Evolutionary conservation across 495 filamentous ascomycete genomes (phyloP), one percentile per base, ranked within the genome.

Genomic region (Talaromyces adpressus): DNA sequence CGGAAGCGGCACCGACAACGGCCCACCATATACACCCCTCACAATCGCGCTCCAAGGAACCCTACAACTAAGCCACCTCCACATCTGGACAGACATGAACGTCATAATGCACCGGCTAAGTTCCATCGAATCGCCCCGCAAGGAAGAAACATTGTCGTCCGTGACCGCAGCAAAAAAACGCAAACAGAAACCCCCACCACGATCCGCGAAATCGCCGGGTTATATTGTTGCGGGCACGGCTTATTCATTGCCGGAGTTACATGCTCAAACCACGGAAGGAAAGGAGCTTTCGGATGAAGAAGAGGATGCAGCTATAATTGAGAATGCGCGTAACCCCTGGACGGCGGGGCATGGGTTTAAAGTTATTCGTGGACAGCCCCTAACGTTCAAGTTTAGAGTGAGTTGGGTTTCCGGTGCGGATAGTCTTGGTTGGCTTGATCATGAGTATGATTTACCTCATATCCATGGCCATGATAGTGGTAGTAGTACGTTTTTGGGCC

Each of bases 11-110:
- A 27, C 16, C 30, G 71, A 75, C 4, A 39, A 27, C 51, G 62
- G 53, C 63, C 78, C 75, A 1, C 68, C 76, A 5, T 88, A 86
- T 67, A 88, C 83, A 5, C 87, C 87, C 2, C 70, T 89, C 29
- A 90, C 94, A 7, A 90, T 98, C 67, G 91, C 92, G 9, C 78
- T 98, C 22, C 86, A 92, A 52, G 94, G 94, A 18, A 93, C 90
- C 0, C 81, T 98, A 20, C 93, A 98, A 71, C 81, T 87, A 32
- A 90, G 86, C 69, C 94, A 98, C 71, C 80, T 98, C 65, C 94
- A 98, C 78, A 87, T 98, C 70, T 87, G 87, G 72, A 92, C 92
- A 8, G 84, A 88, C 64, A 82, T 98, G 72, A 97, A 97, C 73
- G 84, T 96, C 66, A 77, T 96, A 22, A 78, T 94, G 66, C 92